Evolutionary conservation across 2,329 filamentous ascomycete genomes (phyloP).

Genomic region (Aspergillus candidus): DNA sequence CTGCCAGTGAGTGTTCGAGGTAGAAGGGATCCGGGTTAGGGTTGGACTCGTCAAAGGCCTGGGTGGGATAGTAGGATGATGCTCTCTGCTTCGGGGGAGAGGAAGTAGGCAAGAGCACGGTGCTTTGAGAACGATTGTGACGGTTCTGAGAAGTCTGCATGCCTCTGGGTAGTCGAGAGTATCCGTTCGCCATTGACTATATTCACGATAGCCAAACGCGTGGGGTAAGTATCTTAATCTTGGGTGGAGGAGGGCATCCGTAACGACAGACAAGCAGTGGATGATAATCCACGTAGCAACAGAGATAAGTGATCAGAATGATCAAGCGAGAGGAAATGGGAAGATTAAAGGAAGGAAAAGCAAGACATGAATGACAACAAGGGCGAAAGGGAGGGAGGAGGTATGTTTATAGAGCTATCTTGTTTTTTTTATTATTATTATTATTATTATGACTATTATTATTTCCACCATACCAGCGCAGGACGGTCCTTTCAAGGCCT

Average conservation of each 20-base stretch:
- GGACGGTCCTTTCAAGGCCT: conserved; percentile 1
- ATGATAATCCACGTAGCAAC: conserved; percentile 2
- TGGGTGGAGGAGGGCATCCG: too few species aligned
- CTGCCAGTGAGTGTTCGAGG: conserved; percentile 30
- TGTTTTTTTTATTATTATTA: too few species aligned
- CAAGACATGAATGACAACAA: conserved; percentile 10
- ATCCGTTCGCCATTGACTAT: conserved; percentile 36
- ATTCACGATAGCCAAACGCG: conserved; percentile 13
- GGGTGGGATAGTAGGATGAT: conserved; percentile 27
- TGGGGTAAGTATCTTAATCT: neutral
- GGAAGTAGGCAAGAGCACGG: conserved; percentile 22
- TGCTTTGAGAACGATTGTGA: conserved; percentile 28
- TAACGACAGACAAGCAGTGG: neutral
- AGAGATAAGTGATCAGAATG: conserved; percentile 3
- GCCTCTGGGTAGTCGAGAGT: conserved; percentile 27
- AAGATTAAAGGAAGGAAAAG: conserved; percentile 11
- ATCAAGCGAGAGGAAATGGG: conserved; percentile 1
- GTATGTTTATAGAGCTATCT: conserved; percentile 30
- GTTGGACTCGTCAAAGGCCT: conserved; percentile 29
- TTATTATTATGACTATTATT: too few species aligned
- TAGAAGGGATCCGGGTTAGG: conserved; percentile 35
- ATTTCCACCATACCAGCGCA: too few species aligned
- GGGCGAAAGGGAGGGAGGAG: conserved; percentile 19
- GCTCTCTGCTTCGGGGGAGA: conserved; percentile 25
- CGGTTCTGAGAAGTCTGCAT: conserved; percentile 27